Percentiles rank a stretch among this genome's conserved stretches.
These are phyloP conservation scores for Hydnomerulius pinastri DNA, from an alignment of 768 basidiomycete species.

Conservation along the genomic window DNA sequence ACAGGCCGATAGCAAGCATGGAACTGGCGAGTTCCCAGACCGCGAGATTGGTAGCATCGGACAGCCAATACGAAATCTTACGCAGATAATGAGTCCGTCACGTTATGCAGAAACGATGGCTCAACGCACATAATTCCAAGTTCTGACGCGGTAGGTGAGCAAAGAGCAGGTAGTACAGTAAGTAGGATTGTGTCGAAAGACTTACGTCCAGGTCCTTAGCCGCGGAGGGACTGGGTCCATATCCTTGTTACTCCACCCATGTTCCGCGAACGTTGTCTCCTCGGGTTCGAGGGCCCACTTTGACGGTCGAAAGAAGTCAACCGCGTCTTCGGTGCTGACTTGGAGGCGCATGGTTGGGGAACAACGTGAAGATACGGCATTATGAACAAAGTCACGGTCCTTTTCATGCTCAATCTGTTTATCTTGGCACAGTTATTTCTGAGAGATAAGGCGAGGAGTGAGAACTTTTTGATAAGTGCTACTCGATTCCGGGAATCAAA, in stretches of 20 bases:
- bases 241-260: slow-evolving; percentile 71
- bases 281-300: slow-evolving; percentile 55
- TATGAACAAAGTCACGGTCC: background rate
- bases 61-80: slow-evolving; percentile 29
- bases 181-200: background rate
- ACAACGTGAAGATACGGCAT: background rate
- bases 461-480: too few relatives aligned
- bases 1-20: slow-evolving; percentile 75
- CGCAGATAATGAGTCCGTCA: background rate
- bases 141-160: slow-evolving; percentile 24
- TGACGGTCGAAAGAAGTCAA: slow-evolving; percentile 35
- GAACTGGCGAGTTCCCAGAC: slow-evolving; percentile 55
- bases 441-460: background rate
- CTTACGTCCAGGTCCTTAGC: slow-evolving; percentile 61
- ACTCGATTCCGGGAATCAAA: too few relatives aligned
- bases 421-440: slow-evolving; percentile 6
- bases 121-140: slow-evolving; percentile 69
- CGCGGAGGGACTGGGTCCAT: slow-evolving; percentile 73
- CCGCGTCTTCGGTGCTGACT: background rate
- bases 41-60: slow-evolving; percentile 25
- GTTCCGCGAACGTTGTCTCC: slow-evolving; percentile 50
- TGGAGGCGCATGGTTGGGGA: background rate
- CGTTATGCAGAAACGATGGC: slow-evolving; percentile 35
- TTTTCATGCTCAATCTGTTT: background rate
- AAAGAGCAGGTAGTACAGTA: background rate